phyloP scores from a whole-genome alignment of 78 protist genomes.

The Dictyostelium discoideum region DNA sequence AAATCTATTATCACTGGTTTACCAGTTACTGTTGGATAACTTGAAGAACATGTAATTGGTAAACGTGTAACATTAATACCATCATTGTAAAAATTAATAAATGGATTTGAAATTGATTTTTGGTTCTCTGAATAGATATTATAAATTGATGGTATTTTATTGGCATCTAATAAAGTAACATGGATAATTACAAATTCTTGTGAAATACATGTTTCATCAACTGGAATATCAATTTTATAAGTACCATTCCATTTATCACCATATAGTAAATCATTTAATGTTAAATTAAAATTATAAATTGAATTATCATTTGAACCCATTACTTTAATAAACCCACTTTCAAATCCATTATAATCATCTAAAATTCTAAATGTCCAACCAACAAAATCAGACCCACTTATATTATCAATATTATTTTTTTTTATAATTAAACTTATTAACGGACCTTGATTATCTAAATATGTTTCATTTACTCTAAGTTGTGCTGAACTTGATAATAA shows the following conservation, averaged over 20 bases:
- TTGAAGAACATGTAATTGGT: not conserved
- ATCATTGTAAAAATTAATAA: not conserved
- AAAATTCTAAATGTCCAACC: not conserved
- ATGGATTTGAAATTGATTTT: conserved; percentile 16
- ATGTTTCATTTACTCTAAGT: not conserved
- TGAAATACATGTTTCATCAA: not conserved
- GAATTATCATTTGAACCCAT: not conserved
- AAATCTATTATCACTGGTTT: not conserved
- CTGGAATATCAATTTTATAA: not conserved
- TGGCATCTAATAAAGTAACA: not conserved
- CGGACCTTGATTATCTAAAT: not conserved
- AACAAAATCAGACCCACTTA: not conserved
- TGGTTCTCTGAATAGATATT: not conserved
- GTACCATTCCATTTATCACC: not conserved
- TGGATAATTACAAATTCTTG: not conserved
- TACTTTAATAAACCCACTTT: not conserved
- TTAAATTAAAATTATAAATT: not conserved
- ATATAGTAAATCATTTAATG: not conserved
- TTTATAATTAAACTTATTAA: too few relatives aligned
- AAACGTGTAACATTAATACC: not conserved
- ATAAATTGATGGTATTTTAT: not conserved
- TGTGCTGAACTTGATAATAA: not conserved
- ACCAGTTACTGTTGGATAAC: too few relatives aligned
- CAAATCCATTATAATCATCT: not conserved
- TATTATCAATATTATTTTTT: not conserved